Conservation (phyloP, 75 land plant genomes). For the Sequoia sempervirens region DNA sequence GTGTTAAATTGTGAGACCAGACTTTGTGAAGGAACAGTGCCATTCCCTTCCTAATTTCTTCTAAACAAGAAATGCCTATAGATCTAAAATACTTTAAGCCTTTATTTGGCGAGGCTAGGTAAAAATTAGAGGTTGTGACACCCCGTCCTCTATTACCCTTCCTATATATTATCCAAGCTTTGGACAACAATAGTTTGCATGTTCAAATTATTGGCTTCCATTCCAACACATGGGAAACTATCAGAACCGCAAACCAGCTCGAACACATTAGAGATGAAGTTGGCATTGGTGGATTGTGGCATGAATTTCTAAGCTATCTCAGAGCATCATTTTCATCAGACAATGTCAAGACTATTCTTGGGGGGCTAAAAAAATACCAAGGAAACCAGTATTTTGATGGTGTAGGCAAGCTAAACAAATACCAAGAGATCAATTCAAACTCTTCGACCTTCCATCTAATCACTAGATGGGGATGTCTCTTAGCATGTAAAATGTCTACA, state of each 20-base stretch:
- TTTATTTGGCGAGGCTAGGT: conserved; percentile 50
- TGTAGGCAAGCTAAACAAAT: no score
- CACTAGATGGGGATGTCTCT: no score
- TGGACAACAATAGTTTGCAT: conserved; percentile 24
- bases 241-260: conserved; percentile 34
- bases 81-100: conserved; percentile 30
- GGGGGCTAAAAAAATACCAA: no score
- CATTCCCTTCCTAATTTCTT: background rate
- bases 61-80: background rate
- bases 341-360: no score
- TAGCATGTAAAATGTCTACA: no score
- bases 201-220: conserved; percentile 56
- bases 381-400: no score
- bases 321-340: no score
- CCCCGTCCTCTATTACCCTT: conserved; percentile 22
- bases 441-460: no score
- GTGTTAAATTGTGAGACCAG: background rate
- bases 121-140: conserved; percentile 13
- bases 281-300: no score
- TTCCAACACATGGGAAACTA: conserved; percentile 52
- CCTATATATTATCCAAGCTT: conserved; percentile 40
- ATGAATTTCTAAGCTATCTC: no score
- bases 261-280: no score
- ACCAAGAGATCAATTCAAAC: no score
- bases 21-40: background rate